A percentile compares a stretch with the other conserved stretches of the same genome.
Conservation (phyloP, 129 eudicot genomes). For the Pittosporum tobira region DNA sequence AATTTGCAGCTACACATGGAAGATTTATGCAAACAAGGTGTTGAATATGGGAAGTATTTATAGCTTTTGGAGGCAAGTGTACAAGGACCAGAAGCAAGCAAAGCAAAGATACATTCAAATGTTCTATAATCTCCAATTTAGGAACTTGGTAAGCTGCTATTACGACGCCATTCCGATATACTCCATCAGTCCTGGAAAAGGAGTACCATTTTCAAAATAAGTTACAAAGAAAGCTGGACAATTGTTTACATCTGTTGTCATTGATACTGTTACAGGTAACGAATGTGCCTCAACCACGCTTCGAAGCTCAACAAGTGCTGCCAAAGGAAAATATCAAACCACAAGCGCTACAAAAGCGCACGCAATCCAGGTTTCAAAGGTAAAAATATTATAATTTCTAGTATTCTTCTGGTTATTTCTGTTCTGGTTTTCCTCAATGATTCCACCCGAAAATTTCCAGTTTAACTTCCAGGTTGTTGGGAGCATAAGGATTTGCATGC, state of each 20-base stretch:
- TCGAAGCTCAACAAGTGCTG: constrained; percentile 29
- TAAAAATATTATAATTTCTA: constrained; percentile 10
- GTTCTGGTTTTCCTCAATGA: constrained; percentile 12
- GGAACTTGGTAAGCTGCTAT: constrained; percentile 56
- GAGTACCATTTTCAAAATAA: not conserved
- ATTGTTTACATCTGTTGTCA: not conserved
- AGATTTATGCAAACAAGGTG: constrained; percentile 92
- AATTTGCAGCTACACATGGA: constrained; percentile 86
- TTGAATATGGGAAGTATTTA: constrained; percentile 85
- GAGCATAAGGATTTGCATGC: constrained; percentile 28
- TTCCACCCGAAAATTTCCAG: not conserved
- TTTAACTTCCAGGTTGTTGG: constrained; percentile 37
- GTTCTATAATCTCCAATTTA: constrained; percentile 62
- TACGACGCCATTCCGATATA: no score
- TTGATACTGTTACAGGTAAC: constrained; percentile 38
- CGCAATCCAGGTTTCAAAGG: constrained; percentile 45
- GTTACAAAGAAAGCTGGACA: not conserved
- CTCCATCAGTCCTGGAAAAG: not conserved
- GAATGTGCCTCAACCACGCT: constrained; percentile 26
- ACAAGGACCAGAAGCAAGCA: constrained; percentile 73
- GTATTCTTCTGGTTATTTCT: constrained; percentile 2
- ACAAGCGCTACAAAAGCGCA: constrained; percentile 24
- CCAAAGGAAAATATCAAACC: constrained; percentile 26
- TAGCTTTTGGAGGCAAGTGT: constrained; percentile 63
- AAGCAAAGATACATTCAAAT: constrained; percentile 83